These are phyloP conservation scores for Amanita inopinata DNA, from an alignment of 768 basidiomycete genomes.

Conservation along the genomic window DNA sequence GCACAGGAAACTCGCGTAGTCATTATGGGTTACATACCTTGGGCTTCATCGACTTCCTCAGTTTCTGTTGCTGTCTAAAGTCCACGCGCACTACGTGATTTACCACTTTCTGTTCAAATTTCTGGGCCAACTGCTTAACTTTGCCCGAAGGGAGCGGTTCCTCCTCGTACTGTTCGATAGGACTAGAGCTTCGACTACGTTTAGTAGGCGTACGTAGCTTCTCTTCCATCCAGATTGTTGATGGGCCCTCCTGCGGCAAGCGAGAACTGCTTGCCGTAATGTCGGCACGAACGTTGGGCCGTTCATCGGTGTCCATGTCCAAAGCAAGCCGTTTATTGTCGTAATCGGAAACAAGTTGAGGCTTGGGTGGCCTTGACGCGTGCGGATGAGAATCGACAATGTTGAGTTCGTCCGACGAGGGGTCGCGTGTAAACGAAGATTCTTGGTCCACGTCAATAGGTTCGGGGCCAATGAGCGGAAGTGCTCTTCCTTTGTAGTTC, in stretches of 20 bases:
- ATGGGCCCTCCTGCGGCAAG: background rate
- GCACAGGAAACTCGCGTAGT: background rate
- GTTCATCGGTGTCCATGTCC: background rate
- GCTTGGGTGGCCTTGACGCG: background rate
- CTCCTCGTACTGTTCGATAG: conserved; percentile 1
- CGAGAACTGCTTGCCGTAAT: conserved; percentile 3
- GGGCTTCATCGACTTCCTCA: conserved; percentile 2
- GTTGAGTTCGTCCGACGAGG: conserved; percentile 1
- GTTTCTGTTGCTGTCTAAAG: background rate
- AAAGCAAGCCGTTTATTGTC: background rate
- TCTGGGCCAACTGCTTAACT: background rate
- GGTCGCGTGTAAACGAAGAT: background rate
- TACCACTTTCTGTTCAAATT: background rate
- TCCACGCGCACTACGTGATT: background rate
- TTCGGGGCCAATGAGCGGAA: background rate
- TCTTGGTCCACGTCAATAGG: background rate
- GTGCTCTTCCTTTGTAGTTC: background rate
- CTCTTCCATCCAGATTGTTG: background rate
- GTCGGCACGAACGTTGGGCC: background rate
- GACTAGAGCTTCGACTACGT: background rate
- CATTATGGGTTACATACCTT: background rate
- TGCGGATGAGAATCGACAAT: background rate
- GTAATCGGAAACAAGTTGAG: background rate
- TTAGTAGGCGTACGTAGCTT: background rate
- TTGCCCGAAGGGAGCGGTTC: background rate